Evolutionary conservation across 352 stramenopile species (phyloP), one percentile per base, ranked within the genome.

Genomic region (Sclerospora graminicola): DNA sequence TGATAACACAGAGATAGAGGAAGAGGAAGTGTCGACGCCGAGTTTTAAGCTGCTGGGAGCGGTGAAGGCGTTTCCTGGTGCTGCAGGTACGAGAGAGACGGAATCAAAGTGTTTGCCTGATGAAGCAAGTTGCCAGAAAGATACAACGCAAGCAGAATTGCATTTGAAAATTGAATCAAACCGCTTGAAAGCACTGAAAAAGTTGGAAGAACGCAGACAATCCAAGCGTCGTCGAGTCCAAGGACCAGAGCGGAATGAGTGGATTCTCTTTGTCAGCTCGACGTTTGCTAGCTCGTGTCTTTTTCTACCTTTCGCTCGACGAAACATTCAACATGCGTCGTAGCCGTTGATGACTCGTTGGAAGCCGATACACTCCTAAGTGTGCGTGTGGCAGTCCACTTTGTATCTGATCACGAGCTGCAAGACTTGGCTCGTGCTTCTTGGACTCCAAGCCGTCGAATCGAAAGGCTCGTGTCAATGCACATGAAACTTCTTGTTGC

Each of bases 161-260:
- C 63, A 54, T 6, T 60, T 69, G 30, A 78, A 74, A n/a, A 79
- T 87, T 18, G 75, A 88, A 66, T 60, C 62, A 24, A 87, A 90
- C 35, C 63, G 75, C 6, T 45, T 71, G 10, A 71, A 72, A 15
- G 74, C 77, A 8, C 41, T 87, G 5, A 60, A 71, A 18, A 77
- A 82, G 32, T 46, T 84, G n/a, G 46, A 82, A 34, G 54, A 70
- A 45, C 59, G 36, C 50, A 58, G 58, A 28, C 63, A 59, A 24
- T 30, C 35, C n/a, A 57, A 61, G 32, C 28, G 52, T 8, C 40
- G 47, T 14, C 57, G 53, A 32, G 29, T 26, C 13, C 32, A n/a
- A n/a, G n/a, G n/a, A n/a, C 8, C 32, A 48, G 11, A 32, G 21
- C 29, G 14, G 13, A 34, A 40, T 1, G 54, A 57, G 24, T 58